Conservation (phyloP, 73 alveolate genomes). For the Paraurostyla sp. region DNA sequence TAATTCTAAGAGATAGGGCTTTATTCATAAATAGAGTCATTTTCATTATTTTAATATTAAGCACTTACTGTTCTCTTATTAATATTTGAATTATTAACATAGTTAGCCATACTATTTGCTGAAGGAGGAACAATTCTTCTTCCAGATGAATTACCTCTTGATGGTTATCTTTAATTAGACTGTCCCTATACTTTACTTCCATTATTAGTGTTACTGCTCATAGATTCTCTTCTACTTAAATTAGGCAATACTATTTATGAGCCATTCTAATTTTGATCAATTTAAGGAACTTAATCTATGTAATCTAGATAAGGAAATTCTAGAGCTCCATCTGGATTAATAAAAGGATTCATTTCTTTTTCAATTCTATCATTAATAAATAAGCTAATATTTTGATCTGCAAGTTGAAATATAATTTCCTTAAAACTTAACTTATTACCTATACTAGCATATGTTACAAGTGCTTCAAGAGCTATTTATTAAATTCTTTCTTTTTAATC, state of each 20-base stretch:
- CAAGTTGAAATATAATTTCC: not conserved
- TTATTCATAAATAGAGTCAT: not conserved
- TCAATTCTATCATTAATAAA: slow-evolving; percentile 24
- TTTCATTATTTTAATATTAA: not conserved
- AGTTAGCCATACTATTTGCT: slow-evolving; percentile 41
- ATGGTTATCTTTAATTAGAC: slow-evolving; percentile 3
- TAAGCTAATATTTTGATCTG: not conserved
- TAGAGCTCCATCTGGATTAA: slow-evolving; percentile 1
- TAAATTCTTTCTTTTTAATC: slow-evolving; percentile 39
- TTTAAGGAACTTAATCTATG: not conserved
- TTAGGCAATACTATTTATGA: slow-evolving; percentile 9
- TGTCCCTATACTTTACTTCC: not conserved
- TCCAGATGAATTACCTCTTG: slow-evolving; percentile 53
- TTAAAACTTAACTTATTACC: slow-evolving; percentile 25
- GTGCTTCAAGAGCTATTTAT: slow-evolving; percentile 33
- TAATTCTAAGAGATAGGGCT: not conserved
- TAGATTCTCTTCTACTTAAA: slow-evolving; percentile 39
- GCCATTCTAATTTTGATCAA: not conserved
- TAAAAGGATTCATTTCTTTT: not conserved
- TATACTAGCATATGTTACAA: slow-evolving; percentile 24
- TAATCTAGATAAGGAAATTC: slow-evolving; percentile 40
- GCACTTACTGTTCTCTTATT: slow-evolving; percentile 59
- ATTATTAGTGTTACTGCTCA: not conserved
- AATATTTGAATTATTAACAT: not conserved
- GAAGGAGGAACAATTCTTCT: slow-evolving; percentile 55